Percentiles rank a stretch among this genome's conserved stretches.
Conservation (phyloP, 805 yeast species). For the Saccharomycopsis oosterbeekiorum region DNA sequence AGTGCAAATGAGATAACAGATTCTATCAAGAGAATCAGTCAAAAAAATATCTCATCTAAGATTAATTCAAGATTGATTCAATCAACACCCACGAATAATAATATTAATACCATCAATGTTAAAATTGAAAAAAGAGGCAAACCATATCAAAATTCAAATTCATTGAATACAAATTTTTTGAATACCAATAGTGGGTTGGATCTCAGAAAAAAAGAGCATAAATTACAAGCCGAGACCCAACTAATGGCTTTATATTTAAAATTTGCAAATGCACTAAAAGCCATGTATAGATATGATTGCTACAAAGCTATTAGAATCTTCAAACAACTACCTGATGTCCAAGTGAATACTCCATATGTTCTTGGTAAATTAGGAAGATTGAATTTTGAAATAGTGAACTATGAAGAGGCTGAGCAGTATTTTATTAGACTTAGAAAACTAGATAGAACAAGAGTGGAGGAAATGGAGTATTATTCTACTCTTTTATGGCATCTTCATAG, state of each 20-base stretch:
- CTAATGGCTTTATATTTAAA: constrained; percentile 39
- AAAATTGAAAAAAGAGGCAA: constrained; percentile 19
- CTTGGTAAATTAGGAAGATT: constrained; percentile 68
- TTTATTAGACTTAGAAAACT: constrained; percentile 52
- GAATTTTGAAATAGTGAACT: constrained; percentile 81
- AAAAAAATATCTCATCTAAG: constrained; percentile 32
- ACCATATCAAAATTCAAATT: constrained; percentile 20
- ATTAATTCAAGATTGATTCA: constrained; percentile 41
- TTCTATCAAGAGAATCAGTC: constrained; percentile 19
- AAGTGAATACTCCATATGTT: constrained; percentile 75
- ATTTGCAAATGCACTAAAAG: constrained; percentile 52
- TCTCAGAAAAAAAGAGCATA: constrained; percentile 14
- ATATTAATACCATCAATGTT: background rate
- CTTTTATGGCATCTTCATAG: constrained; percentile 86
- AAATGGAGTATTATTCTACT: constrained; percentile 88
- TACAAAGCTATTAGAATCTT: constrained; percentile 67
- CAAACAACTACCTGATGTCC: constrained; percentile 51
- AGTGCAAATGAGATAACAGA: constrained; percentile 20
- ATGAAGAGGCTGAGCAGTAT: constrained; percentile 59
- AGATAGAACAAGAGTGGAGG: constrained; percentile 73
- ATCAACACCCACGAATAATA: constrained; percentile 23
- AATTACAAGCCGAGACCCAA: constrained; percentile 29
- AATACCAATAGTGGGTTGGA: constrained; percentile 5
- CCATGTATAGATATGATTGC: constrained; percentile 61
- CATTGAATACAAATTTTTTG: constrained; percentile 15